These are phyloP conservation scores for Sporothrix protearum DNA, from an alignment of 2,329 filamentous ascomycete genomes.

Conservation along the genomic window DNA sequence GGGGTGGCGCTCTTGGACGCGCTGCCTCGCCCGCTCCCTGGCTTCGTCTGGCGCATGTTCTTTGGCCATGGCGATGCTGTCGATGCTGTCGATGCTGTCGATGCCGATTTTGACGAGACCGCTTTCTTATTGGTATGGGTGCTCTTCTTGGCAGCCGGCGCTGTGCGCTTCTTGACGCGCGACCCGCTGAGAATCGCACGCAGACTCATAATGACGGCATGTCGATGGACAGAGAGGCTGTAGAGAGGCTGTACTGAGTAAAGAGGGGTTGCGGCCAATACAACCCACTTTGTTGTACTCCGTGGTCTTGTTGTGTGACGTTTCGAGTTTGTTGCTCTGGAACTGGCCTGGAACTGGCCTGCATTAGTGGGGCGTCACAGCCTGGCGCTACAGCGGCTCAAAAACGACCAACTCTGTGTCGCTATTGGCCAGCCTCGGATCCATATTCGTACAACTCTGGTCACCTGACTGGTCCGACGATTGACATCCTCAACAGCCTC, in stretches of 20 bases:
- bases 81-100: background rate
- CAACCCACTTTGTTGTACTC: background rate
- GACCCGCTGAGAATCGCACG: slow-evolving; percentile 30
- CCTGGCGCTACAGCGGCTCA: background rate
- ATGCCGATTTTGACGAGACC: background rate
- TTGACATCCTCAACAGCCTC: no score
- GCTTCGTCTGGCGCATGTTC: slow-evolving; percentile 20
- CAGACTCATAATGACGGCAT: slow-evolving; percentile 28
- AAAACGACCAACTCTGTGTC: background rate
- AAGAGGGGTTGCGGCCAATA: background rate
- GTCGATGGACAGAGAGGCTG: background rate
- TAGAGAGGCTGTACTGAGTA: no score
- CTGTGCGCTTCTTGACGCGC: slow-evolving; percentile 27
- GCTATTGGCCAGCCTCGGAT: slow-evolving; percentile 18
- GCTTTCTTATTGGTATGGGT: slow-evolving; percentile 6
- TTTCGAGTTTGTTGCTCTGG: background rate
- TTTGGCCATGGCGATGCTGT: slow-evolving; percentile 3
- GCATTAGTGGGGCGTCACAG: background rate
- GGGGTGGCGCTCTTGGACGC: background rate
- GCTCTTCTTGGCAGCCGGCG: slow-evolving; percentile 8
- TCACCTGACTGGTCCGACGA: no score
- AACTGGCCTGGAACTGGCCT: background rate
- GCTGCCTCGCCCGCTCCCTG: background rate
- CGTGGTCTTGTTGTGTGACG: background rate
- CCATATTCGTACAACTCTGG: no score